Evolutionary conservation across 2,329 filamentous ascomycete species (phyloP), one percentile per base, ranked within the genome.

Genomic region (Sporothrix sp.): DNA sequence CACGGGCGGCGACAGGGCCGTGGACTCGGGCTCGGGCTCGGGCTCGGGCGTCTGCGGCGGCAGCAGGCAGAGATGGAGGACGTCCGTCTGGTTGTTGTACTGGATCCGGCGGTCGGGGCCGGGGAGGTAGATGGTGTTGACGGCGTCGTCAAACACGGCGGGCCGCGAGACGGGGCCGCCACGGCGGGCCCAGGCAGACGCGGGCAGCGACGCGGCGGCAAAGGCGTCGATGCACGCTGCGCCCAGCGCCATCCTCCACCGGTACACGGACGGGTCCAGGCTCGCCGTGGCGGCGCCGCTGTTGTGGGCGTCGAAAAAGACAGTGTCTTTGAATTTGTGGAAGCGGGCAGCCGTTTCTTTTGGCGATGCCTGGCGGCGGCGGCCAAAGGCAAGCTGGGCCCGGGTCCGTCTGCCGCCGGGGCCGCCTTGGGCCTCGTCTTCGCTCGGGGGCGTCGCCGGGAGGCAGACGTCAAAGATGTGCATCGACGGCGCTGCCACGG

Each of bases 41-140:
- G n/a, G n/a, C n/a, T n/a, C n/a, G n/a, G n/a, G n/a, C n/a, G n/a
- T n/a, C n/a, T n/a, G n/a, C n/a, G n/a, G n/a, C n/a, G n/a, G n/a
- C n/a, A n/a, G n/a, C n/a, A 65, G 59, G 4, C 59, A 58, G 10
- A 63, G 45, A 44, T 65, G 59, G 27, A 65, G 46, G 13, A 64
- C 58, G 30, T 65, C 63, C 1, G 44, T 28, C 1, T 46, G 52
- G 21, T 57, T 56, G 36, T 60, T 53, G 42, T 63, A 58, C 1
- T 49, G 43, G 14, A 65, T 20, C 3, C 21, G 57, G 37, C 56
- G 56, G 21, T 57, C 47, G 0, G 60, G 59, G 0, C 58, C 62
- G 0, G 61, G 59, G 2, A 65, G 58, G 7, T 53, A 48, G 13
- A 65, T 56, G 0, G 54, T 56, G 25, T 60, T 64, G 23, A 56